These are phyloP conservation scores for Penicillium steckii DNA, from an alignment of 495 filamentous ascomycete genomes.

Conservation along the genomic window DNA sequence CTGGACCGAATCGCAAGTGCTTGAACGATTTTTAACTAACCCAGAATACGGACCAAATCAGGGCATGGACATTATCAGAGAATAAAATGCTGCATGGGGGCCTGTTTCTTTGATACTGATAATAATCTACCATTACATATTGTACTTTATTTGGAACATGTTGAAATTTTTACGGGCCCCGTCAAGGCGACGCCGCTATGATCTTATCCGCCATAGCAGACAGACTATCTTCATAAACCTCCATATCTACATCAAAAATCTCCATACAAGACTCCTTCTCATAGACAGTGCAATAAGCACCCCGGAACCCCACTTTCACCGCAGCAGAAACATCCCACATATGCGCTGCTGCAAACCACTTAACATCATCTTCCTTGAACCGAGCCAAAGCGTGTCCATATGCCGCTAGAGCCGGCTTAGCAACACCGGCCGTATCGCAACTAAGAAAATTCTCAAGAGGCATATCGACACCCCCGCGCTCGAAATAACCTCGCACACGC, in stretches of 20 bases:
- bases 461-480: constrained; percentile 33
- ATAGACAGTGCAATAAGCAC: constrained; percentile 34
- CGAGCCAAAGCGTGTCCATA: constrained; percentile 23
- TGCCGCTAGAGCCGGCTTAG: constrained; percentile 32
- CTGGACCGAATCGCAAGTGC: constrained; percentile 21
- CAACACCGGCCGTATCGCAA: constrained; percentile 32
- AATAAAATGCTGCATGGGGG: neutral
- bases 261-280: constrained; percentile 33
- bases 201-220: constrained; percentile 29
- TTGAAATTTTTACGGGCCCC: neutral
- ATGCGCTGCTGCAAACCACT: constrained; percentile 40
- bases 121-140: neutral
- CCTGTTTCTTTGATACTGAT: neutral
- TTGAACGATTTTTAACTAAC: constrained; percentile 22
- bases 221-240: constrained; percentile 29
- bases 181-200: constrained; percentile 16
- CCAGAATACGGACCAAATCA: neutral
- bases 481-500: constrained; percentile 41
- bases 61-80: neutral
- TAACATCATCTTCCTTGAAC: constrained; percentile 15
- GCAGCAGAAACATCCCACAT: constrained; percentile 44
- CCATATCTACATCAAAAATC: constrained; percentile 28
- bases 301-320: constrained; percentile 26
- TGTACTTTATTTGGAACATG: neutral
- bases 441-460: constrained; percentile 38